Evolutionary conservation across 2,329 filamentous ascomycete genomes (phyloP), one percentile per base, ranked within the genome.

Genomic region (Claviceps fusiformis): DNA sequence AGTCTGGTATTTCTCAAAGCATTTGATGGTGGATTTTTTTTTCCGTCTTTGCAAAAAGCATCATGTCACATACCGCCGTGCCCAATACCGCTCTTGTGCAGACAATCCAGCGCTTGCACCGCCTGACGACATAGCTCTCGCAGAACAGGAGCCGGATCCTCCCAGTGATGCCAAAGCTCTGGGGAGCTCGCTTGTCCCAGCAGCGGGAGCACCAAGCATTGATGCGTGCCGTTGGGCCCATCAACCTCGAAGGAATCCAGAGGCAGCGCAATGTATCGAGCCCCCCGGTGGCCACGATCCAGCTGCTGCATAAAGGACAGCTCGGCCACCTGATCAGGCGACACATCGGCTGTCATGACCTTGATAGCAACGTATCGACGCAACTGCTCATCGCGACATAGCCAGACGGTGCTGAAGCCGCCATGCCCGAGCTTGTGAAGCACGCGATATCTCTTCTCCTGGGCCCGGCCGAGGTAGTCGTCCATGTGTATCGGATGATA

Each of bases 391-490:
- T 69, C 72, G 41, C 47, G 59, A 54, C 60, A 62, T 10, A 75
- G 67, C 74, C 71, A 77, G 49, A 75, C 69, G 8, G 71, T 77
- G 7, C 70, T 71, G 59, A 63, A 73, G 7, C 68, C 69, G 29
- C 74, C 73, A 54, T 61, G 70, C 37, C 73, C 72, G 39, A 76
- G 61, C 61, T 77, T 77, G 54, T 73, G 68, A 52, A 72, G 59
- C 49, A 75, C 62, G 47, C 65, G 64, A 58, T 77, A 77, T 17
- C 69, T 66, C 10, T 63, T 67, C 55, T 67, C 57, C 47, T 31
- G 29, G 15, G 17, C 7, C 13, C 13, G 33, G n/a, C 54, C 58
- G 15, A 62, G 44, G 55, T 71, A 69, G 50, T 76, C 70, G 13
- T 69, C 69, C 6, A 77, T 62, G 37, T 63, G 66, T 5, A 73